Base-by-base conservation (phyloP, 257 asterid genomes). In the Henckelia pumila region DNA sequence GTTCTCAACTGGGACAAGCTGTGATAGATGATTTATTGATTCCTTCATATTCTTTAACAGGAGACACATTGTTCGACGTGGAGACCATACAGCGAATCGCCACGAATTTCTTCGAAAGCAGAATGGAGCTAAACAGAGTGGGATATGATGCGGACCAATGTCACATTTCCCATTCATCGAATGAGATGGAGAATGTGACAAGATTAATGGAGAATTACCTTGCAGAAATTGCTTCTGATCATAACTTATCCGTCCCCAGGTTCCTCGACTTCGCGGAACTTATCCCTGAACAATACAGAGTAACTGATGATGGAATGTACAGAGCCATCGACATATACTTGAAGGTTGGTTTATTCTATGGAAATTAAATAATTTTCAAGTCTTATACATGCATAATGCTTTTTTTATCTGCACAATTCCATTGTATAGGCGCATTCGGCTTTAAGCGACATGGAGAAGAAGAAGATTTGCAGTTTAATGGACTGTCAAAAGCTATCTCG, bases 401-500 rank as follows among this genome's bases (percentile, higher is more conserved):
- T 47, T 47, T 47, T 40, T 40, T 13, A 14, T 13, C 52, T 40
- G 17, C 4, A 3, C 52, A n/a, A 16, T 40, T 14, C n/a, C 7
- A 6, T 40, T 40, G 19, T 47, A 47, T 59, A 88, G 98, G 98
- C 98, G 21, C 96, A 89, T 79, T 95, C 98, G 1, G 88, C 80
- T 9, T 57, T 83, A 62, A 85, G 92, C 25, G 95, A 87, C 70
- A 76, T 82, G 91, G 98, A 89, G 74, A 83, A 89, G 35, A 85
- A 92, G 81, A 89, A 83, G 74, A 89, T 86, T 6, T 92, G 96
- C 75, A 78, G 98, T 35, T 82, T 87, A 37, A 89, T 89, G 95
- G 98, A 92, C 80, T 92, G 95, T 71, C 96, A 86, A 59, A 92
- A 87, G 85, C 95, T 89, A 4, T 89, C 96, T 5, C 80, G 95